phyloP scores from a whole-genome alignment of 2,329 filamentous ascomycete genomes.

The Colletotrichum sp. region DNA sequence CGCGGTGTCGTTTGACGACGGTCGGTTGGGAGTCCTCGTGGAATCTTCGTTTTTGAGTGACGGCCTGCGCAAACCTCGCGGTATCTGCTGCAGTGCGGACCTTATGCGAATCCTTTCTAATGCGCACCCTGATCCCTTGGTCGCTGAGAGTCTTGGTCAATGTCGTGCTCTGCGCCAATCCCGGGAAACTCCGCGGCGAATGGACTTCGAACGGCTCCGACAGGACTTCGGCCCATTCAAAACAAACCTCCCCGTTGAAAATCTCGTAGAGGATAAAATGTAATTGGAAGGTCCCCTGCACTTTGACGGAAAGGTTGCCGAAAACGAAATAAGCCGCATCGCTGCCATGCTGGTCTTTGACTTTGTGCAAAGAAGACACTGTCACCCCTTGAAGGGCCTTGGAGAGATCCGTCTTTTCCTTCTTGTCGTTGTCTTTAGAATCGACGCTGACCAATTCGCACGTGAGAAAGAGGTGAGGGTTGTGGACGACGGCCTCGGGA shows the following conservation, averaged over 20 bases:
- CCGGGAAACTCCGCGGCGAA: slow-evolving; percentile 73
- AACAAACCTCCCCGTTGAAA: slow-evolving; percentile 24
- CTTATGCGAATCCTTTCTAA: slow-evolving; percentile 79
- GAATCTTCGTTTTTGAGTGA: background rate
- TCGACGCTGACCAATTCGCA: slow-evolving; percentile 47
- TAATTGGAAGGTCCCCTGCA: slow-evolving; percentile 74
- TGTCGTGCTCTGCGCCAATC: slow-evolving; percentile 79
- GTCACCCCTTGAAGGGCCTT: slow-evolving; percentile 70
- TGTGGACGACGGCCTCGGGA: slow-evolving; percentile 28
- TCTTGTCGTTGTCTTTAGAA: slow-evolving; percentile 31
- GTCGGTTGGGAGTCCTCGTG: background rate
- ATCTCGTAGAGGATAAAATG: slow-evolving; percentile 78
- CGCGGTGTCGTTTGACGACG: background rate
- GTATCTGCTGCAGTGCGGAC: slow-evolving; percentile 54
- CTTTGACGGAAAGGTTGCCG: slow-evolving; percentile 81
- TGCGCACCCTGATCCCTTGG: slow-evolving; percentile 81
- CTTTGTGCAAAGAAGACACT: slow-evolving; percentile 80
- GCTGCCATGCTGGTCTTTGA: slow-evolving; percentile 79
- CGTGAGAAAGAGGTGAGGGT: slow-evolving; percentile 55
- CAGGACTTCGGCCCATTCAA: slow-evolving; percentile 42
- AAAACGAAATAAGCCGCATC: slow-evolving; percentile 93
- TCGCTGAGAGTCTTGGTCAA: slow-evolving; percentile 85
- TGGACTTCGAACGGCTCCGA: slow-evolving; percentile 73
- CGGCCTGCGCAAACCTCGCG: background rate
- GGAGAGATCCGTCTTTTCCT: slow-evolving; percentile 33